These are phyloP conservation scores for Thermothelomyces thermophilus DNA, from an alignment of 2,329 filamentous ascomycete species.

Conservation along the genomic window DNA sequence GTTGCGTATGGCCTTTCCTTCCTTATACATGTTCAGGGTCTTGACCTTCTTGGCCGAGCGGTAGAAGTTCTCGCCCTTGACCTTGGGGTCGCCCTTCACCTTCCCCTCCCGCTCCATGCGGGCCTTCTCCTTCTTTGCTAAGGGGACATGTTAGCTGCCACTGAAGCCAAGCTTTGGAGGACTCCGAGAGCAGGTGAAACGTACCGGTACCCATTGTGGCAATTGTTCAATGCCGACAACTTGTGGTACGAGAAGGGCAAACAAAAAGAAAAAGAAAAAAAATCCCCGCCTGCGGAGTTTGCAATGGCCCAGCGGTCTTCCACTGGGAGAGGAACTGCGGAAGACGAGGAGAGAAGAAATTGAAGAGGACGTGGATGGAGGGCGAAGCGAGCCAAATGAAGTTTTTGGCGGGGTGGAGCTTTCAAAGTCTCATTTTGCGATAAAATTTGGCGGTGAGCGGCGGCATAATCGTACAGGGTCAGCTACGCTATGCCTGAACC, in stretches of 20 bases:
- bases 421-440: constrained; percentile 9
- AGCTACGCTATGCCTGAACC: constrained; percentile 7
- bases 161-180: constrained; percentile 22
- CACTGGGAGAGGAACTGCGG: constrained; percentile 16
- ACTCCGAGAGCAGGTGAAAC: not conserved
- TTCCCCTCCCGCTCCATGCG: constrained; percentile 82
- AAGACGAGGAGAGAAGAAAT: constrained; percentile 18
- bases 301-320: constrained; percentile 15
- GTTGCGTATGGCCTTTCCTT: constrained; percentile 76
- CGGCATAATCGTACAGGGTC: constrained; percentile 16
- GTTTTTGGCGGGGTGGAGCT: constrained; percentile 25
- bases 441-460: constrained; percentile 22
- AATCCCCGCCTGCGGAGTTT: constrained; percentile 18
- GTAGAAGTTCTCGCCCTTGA: constrained; percentile 99
- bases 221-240: constrained; percentile 12
- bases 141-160: constrained; percentile 28
- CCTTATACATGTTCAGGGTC: constrained; percentile 82
- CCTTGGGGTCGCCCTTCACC: constrained; percentile 84
- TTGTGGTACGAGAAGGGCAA: not conserved
- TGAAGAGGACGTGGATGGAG: constrained; percentile 6
- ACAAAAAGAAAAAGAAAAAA: constrained; percentile 9
- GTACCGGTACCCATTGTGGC: constrained; percentile 26
- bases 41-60: constrained; percentile 84
- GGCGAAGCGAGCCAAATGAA: constrained; percentile 18
- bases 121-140: constrained; percentile 82